A percentile compares a stretch with the other conserved stretches of the same genome.
These are phyloP conservation scores for Aspergillus uvarum DNA, from an alignment of 2,329 filamentous ascomycete genomes.

Conservation along the genomic window DNA sequence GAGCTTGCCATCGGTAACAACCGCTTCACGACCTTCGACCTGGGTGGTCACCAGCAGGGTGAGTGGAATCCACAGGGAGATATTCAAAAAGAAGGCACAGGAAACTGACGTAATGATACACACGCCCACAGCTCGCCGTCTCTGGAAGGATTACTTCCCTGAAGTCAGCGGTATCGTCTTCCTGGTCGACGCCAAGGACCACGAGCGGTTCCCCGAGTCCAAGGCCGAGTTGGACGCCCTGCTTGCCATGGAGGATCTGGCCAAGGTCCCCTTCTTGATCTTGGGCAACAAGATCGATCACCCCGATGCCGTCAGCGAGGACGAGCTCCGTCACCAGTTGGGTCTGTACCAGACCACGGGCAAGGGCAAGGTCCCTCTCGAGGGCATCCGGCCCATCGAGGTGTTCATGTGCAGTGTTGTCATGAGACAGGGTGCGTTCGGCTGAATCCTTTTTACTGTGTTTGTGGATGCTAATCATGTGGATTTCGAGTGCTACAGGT, in stretches of 20 bases:
- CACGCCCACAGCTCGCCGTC: slow-evolving; percentile 63
- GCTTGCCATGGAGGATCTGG: slow-evolving; percentile 92
- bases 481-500: slow-evolving; percentile 45
- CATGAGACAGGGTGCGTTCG: slow-evolving; percentile 78
- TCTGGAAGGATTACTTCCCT: slow-evolving; percentile 97
- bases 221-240: slow-evolving; percentile 97
- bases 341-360: slow-evolving; percentile 95
- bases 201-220: slow-evolving; percentile 88
- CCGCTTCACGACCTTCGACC: slow-evolving; percentile 90
- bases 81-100: background rate
- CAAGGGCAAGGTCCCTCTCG: slow-evolving; percentile 89
- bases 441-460: background rate
- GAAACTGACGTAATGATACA: background rate
- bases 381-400: slow-evolving; percentile 92
- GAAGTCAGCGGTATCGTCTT: slow-evolving; percentile 97
- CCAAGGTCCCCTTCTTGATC: slow-evolving; percentile 93
- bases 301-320: slow-evolving; percentile 90
- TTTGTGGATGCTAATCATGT: slow-evolving; percentile 8
- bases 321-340: slow-evolving; percentile 87
- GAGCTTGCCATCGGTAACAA: slow-evolving; percentile 91
- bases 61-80: slow-evolving; percentile 33
- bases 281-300: slow-evolving; percentile 99
- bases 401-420: slow-evolving; percentile 99
- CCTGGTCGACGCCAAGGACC: slow-evolving; percentile 95
- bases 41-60: slow-evolving; percentile 91